Conservation (phyloP, 306 rosid species). For the Sphenostylis stenocarpa region DNA sequence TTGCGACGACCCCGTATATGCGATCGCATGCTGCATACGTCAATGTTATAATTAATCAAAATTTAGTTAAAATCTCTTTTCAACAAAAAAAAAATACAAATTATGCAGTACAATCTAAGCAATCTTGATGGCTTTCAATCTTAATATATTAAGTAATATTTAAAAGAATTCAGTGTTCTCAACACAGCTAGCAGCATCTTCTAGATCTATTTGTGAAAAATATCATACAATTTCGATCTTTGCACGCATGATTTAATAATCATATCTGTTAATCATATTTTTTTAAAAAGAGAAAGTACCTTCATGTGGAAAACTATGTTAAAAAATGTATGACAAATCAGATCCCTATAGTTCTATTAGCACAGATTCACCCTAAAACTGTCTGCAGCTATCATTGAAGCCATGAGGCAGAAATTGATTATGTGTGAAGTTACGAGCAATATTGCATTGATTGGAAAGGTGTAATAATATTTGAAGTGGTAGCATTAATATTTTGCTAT, state of each 20-base stretch:
- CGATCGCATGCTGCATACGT: slow-evolving; percentile 73
- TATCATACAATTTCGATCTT: neutral
- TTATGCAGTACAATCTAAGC: slow-evolving; percentile 7
- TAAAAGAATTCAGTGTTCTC: slow-evolving; percentile 5
- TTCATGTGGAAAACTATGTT: neutral
- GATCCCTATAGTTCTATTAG: no score
- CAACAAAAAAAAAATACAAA: no score
- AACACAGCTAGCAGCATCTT: neutral
- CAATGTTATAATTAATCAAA: neutral
- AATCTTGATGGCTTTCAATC: neutral
- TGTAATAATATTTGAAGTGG: neutral
- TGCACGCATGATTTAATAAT: neutral
- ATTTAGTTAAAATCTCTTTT: neutral
- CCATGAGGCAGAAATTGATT: neutral
- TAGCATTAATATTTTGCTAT: neutral
- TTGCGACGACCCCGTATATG: slow-evolving; percentile 66
- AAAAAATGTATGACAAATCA: no score
- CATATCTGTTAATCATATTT: neutral
- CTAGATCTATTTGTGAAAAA: neutral
- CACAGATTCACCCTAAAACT: no score
- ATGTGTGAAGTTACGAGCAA: neutral
- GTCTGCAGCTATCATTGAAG: neutral
- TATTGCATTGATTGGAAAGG: neutral
- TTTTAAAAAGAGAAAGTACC: fast-evolving
- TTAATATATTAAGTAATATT: neutral